These are phyloP conservation scores for Exophiala alcalophila DNA, from an alignment of 2,329 filamentous ascomycete species.

Conservation along the genomic window DNA sequence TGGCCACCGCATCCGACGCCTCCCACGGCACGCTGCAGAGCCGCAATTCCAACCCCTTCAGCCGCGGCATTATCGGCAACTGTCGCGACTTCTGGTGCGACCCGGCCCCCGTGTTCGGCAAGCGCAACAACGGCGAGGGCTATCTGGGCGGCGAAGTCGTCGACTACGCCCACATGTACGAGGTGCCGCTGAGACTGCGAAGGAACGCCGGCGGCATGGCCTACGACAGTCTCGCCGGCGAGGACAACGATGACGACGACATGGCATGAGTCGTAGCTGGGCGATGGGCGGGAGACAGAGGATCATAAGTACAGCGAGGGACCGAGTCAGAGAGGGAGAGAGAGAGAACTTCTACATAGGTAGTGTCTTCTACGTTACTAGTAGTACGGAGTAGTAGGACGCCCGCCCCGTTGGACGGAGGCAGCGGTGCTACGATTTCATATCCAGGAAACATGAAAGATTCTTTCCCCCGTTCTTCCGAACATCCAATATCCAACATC, in stretches of 20 bases:
- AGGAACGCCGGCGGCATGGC: slow-evolving; percentile 49
- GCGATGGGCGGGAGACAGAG: too few relatives aligned
- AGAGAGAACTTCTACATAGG: too few relatives aligned
- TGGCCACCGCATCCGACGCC: slow-evolving; percentile 80
- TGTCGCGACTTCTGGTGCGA: slow-evolving; percentile 98
- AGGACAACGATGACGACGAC: slow-evolving; percentile 33
- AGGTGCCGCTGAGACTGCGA: slow-evolving; percentile 69
- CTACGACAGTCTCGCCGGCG: slow-evolving; percentile 57
- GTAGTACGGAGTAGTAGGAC: too few relatives aligned
- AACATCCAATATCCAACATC: too few relatives aligned
- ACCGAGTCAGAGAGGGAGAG: too few relatives aligned
- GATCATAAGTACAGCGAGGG: too few relatives aligned
- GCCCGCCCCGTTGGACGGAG: too few relatives aligned
- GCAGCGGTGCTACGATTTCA: too few relatives aligned
- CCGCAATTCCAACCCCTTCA: slow-evolving; percentile 73
- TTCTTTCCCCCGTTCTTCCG: too few relatives aligned
- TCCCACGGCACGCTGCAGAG: slow-evolving; percentile 44
- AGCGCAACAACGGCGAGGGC: slow-evolving; percentile 61
- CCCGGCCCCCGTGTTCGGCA: slow-evolving; percentile 74
- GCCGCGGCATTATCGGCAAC: slow-evolving; percentile 76
- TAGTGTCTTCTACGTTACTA: too few relatives aligned
- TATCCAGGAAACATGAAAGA: too few relatives aligned
- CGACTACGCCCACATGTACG: slow-evolving; percentile 88
- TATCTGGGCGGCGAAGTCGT: slow-evolving; percentile 70
- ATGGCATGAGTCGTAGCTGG: slow-evolving; percentile 21